Evolutionary conservation across 495 filamentous ascomycete genomes (phyloP).

Genomic region (Tuber calosporum): DNA sequence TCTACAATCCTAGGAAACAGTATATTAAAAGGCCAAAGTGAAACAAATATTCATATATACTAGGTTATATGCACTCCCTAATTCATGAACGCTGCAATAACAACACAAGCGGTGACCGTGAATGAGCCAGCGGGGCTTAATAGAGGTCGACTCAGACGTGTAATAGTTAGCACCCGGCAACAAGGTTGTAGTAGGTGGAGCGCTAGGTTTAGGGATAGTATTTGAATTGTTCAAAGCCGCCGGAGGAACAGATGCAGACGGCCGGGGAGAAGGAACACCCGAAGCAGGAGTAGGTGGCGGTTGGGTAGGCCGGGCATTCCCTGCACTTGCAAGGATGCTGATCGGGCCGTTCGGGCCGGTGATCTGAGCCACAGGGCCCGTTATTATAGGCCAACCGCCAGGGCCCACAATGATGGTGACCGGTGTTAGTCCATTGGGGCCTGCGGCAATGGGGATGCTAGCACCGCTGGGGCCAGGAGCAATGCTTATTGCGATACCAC

Average conservation of each 20-base stretch:
- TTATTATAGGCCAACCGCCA: constrained; percentile 13
- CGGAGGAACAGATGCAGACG: neutral
- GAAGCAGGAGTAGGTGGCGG: neutral
- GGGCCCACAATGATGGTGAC: constrained; percentile 16
- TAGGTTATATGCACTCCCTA: neutral
- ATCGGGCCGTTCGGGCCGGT: constrained; percentile 21
- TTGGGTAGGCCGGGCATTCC: neutral
- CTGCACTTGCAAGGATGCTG: neutral
- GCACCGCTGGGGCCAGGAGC: constrained; percentile 14
- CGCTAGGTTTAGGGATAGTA: constrained; percentile 5
- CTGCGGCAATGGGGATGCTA: constrained; percentile 10
- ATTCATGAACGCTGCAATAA: neutral
- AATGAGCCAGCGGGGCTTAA: neutral
- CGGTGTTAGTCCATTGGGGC: constrained; percentile 14
- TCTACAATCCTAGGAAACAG: neutral
- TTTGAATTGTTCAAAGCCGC: constrained; percentile 8
- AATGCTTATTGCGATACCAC: constrained; percentile 11
- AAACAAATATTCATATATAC: neutral
- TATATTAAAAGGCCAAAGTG: neutral
- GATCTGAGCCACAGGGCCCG: constrained; percentile 11
- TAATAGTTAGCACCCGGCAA: neutral
- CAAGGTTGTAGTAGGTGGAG: neutral
- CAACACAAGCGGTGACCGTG: neutral
- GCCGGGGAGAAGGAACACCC: neutral
- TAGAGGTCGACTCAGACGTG: neutral